Percentiles rank a stretch among this genome's conserved stretches.
These are phyloP conservation scores for Triticum urartu DNA, from an alignment of 176 grass and related monocot species.

Conservation along the genomic window DNA sequence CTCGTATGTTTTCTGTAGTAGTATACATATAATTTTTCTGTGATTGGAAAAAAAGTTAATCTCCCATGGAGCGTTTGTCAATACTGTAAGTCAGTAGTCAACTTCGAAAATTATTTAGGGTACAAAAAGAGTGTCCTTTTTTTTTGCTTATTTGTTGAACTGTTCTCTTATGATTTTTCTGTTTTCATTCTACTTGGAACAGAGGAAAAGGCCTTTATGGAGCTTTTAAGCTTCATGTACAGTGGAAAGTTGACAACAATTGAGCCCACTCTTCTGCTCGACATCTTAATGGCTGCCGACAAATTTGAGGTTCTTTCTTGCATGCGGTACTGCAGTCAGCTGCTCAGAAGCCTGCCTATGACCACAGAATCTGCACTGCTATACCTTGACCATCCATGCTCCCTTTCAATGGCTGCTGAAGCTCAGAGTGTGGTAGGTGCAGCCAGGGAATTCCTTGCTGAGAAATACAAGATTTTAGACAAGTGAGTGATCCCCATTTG, in stretches of 20 bases:
- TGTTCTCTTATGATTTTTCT: not conserved
- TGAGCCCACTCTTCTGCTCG: slow-evolving; percentile 43
- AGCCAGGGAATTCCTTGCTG: slow-evolving; percentile 57
- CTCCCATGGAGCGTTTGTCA: not conserved
- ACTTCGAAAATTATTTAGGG: not conserved
- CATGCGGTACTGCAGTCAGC: slow-evolving; percentile 86
- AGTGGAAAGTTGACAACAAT: slow-evolving; percentile 69
- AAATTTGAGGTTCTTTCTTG: slow-evolving; percentile 96
- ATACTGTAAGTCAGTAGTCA: not conserved
- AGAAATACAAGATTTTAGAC: slow-evolving; percentile 49
- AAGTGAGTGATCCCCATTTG: slow-evolving; percentile 36
- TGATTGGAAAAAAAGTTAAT: not conserved
- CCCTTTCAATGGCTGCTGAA: slow-evolving; percentile 45
- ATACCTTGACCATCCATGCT: slow-evolving; percentile 72
- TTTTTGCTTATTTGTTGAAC: not conserved
- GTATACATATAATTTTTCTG: not conserved
- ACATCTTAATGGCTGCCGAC: slow-evolving; percentile 86
- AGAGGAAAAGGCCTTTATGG: slow-evolving; percentile 90
- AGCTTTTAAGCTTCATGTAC: slow-evolving; percentile 85
- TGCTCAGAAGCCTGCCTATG: slow-evolving; percentile 79
- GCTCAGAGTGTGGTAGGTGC: slow-evolving; percentile 45
- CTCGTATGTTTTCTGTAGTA: not conserved
- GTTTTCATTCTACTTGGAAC: slow-evolving; percentile 42
- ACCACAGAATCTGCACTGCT: slow-evolving; percentile 83
- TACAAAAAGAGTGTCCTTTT: not conserved